Percentiles rank a stretch among this genome's conserved stretches.
Evolutionary conservation across 768 basidiomycete genomes (phyloP).

Genomic region (Rhizopogon sp.): DNA sequence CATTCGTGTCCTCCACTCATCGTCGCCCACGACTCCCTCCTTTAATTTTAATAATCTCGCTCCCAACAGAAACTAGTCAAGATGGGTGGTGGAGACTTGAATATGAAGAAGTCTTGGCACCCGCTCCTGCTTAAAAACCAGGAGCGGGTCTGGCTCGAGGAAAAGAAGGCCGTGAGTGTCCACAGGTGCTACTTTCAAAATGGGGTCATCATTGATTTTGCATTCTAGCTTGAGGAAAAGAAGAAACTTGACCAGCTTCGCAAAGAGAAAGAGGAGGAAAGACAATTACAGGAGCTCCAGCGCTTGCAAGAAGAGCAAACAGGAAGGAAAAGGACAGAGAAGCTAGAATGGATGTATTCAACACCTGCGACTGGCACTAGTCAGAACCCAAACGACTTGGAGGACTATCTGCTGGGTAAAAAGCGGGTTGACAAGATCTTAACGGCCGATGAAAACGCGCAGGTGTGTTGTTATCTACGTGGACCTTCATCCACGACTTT

Average conservation of each 20-base stretch:
- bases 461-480: conserved; percentile 38
- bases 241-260: conserved; percentile 96
- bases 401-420: conserved; percentile 96
- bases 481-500: background rate
- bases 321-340: conserved; percentile 90
- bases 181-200: background rate
- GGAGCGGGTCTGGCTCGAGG: conserved; percentile 99
- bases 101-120: conserved; percentile 99
- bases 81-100: conserved; percentile 98
- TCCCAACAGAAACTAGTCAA: conserved; percentile 37
- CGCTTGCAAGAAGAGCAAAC: conserved; percentile 93
- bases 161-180: conserved; percentile 84
- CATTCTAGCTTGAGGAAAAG: conserved; percentile 86
- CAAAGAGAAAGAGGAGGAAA: conserved; percentile 97
- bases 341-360: conserved; percentile 99
- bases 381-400: conserved; percentile 85
- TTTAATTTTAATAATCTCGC: background rate
- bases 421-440: conserved; percentile 96
- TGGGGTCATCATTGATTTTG: conserved; percentile 4
- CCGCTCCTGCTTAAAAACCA: conserved; percentile 97
- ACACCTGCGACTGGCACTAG: conserved; percentile 90
- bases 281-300: conserved; percentile 94
- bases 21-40: conserved; percentile 5
- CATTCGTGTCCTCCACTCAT: conserved; percentile 7
- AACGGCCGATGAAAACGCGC: conserved; percentile 88